Percentiles rank a stretch among this genome's conserved stretches.
These are phyloP conservation scores for Fusarium irregulare DNA, from an alignment of 2,329 filamentous ascomycete species.

Conservation along the genomic window DNA sequence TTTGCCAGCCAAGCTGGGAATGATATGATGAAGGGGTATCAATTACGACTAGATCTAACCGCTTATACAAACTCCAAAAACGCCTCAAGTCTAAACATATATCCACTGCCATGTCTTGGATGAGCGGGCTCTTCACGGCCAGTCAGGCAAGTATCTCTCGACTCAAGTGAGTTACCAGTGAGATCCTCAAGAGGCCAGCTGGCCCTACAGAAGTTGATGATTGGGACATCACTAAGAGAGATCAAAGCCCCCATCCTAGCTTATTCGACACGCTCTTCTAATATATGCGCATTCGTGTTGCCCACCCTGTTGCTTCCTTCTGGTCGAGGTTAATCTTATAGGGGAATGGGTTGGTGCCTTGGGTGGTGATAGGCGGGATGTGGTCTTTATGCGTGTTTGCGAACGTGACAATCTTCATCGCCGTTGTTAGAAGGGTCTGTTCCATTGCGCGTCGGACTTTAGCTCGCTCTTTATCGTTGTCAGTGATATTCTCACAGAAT, in stretches of 20 bases:
- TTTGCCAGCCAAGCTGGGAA: not conserved
- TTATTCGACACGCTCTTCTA: conserved; percentile 46
- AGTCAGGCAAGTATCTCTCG: not conserved
- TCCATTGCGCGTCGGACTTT: conserved; percentile 94
- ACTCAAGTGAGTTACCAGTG: not conserved
- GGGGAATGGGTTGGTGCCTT: conserved; percentile 92
- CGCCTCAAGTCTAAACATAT: conserved; percentile 28
- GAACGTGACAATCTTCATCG: conserved; percentile 88
- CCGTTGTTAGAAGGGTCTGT: conserved; percentile 85
- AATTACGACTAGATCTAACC: conserved; percentile 27
- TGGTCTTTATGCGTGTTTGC: conserved; percentile 93
- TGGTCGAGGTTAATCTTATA: conserved; percentile 93
- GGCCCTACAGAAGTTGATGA: not conserved
- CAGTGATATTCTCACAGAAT: not conserved
- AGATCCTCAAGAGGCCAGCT: not conserved
- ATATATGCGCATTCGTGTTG: conserved; percentile 81
- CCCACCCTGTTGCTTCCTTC: conserved; percentile 78
- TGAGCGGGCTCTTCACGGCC: not conserved
- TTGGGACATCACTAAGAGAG: not conserved
- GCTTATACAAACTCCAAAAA: conserved; percentile 27
- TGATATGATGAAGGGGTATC: conserved; percentile 40
- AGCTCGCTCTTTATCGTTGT: conserved; percentile 71
- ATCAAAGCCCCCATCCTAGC: not conserved
- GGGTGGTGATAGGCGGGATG: conserved; percentile 96
- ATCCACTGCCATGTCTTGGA: not conserved